Evolutionary conservation across 129 eudicot species (phyloP).

Genomic region (Apium graveolens): DNA sequence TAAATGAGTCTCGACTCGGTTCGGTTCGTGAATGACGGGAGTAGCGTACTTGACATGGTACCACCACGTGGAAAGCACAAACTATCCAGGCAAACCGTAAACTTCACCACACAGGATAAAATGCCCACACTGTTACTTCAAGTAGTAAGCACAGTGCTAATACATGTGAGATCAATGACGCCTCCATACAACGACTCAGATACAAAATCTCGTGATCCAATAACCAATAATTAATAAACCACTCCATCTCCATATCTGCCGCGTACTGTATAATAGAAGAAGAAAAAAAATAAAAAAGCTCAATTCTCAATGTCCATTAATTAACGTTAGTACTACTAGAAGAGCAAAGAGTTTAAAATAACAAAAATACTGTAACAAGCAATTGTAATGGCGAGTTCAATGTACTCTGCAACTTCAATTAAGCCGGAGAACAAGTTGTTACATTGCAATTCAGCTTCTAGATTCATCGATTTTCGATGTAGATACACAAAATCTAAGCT

Average conservation of each 20-base stretch:
- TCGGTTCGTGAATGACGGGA: too few relatives aligned
- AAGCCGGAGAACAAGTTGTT: conserved; percentile 21
- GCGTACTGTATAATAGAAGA: neutral
- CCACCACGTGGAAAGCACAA: too few relatives aligned
- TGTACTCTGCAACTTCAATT: conserved; percentile 25
- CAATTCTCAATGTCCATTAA: conserved; percentile 5
- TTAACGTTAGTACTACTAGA: neutral
- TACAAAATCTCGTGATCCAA: conserved; percentile 35
- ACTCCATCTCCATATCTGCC: neutral
- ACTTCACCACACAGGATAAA: too few relatives aligned
- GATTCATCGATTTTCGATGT: conserved; percentile 19
- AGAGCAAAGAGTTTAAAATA: neutral
- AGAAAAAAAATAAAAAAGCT: neutral
- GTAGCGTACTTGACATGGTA: too few relatives aligned
- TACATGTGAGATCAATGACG: neutral
- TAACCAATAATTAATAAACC: neutral
- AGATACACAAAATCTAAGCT: conserved; percentile 19
- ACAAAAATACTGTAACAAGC: neutral
- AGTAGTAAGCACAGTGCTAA: neutral
- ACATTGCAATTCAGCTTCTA: conserved; percentile 28
- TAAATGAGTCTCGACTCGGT: too few relatives aligned
- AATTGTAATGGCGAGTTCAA: conserved; percentile 30
- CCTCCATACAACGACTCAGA: neutral
- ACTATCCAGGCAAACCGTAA: too few relatives aligned
- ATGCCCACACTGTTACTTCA: too few relatives aligned